Conservation (phyloP, 345 rosid species). For the Syzygium grande region DNA sequence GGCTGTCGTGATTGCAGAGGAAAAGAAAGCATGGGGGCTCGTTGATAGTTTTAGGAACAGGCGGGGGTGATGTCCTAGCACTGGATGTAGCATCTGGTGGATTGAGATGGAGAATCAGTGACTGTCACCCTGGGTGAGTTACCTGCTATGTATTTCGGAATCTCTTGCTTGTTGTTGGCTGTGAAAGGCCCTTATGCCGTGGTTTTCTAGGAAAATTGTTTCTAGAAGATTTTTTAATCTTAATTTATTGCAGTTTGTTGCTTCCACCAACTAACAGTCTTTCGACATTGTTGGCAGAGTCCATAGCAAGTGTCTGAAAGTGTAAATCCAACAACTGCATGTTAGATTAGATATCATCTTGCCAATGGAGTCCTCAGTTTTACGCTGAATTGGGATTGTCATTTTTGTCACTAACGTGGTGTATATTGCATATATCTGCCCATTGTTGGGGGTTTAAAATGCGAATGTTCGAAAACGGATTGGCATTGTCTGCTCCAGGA, state of each 20-base stretch:
- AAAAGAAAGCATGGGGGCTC: conserved; percentile 73
- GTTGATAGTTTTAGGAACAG: conserved; percentile 66
- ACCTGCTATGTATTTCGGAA: background rate
- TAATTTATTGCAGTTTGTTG: background rate
- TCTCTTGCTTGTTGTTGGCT: background rate
- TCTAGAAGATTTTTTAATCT: background rate
- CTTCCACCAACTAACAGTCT: background rate
- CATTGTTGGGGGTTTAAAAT: background rate
- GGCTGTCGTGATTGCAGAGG: conserved; percentile 34
- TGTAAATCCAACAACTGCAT: background rate
- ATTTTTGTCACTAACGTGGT: background rate
- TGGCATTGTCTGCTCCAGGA: background rate
- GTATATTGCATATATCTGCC: background rate
- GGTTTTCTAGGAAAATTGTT: background rate
- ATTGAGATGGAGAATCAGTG: conserved; percentile 72
- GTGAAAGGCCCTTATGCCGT: background rate
- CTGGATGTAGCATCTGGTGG: conserved; percentile 90
- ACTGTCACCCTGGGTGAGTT: conserved; percentile 94
- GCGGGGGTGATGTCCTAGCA: conserved; percentile 91
- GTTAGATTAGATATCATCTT: background rate
- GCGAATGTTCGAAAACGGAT: background rate
- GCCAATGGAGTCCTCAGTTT: background rate
- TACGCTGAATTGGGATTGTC: background rate
- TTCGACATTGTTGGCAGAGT: background rate
- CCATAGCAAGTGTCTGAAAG: background rate